Conservation (phyloP, 2,329 filamentous ascomycete genomes). For the Cytospora piceicola region DNA sequence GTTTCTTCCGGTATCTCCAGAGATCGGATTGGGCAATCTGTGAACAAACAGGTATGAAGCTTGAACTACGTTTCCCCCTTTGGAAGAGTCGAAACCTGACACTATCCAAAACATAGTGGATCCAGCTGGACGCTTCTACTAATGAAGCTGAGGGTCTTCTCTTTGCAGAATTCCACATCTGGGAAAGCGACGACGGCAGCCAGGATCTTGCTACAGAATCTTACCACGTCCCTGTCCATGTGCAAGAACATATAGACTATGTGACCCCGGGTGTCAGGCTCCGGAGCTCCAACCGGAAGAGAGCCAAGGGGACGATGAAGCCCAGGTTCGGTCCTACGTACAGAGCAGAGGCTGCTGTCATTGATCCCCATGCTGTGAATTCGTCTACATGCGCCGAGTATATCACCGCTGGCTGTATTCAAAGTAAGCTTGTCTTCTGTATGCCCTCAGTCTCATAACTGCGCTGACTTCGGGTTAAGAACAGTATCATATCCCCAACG, state of each 20-base stretch:
- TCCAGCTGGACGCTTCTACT: slow-evolving; percentile 47
- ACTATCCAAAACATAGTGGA: slow-evolving; percentile 39
- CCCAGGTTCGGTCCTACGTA: background rate
- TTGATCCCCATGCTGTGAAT: slow-evolving; percentile 20
- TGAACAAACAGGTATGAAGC: slow-evolving; percentile 31
- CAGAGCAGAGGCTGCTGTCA: background rate
- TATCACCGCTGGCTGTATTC: slow-evolving; percentile 29
- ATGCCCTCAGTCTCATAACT: background rate
- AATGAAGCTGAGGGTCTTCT: slow-evolving; percentile 45
- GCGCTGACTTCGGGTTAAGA: background rate
- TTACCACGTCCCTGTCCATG: slow-evolving; percentile 53
- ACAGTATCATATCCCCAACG: slow-evolving; percentile 30
- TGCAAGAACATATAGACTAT: slow-evolving; percentile 55
- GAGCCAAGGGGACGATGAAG: background rate
- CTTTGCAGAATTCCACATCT: slow-evolving; percentile 46
- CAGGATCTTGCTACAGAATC: slow-evolving; percentile 44
- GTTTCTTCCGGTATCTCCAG: slow-evolving; percentile 30
- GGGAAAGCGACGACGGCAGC: slow-evolving; percentile 45
- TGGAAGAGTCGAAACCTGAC: background rate
- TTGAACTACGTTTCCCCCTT: background rate
- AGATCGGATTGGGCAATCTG: slow-evolving; percentile 32
- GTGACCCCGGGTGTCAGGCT: background rate
- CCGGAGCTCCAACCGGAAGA: background rate
- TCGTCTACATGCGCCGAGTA: slow-evolving; percentile 25
- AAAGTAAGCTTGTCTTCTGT: background rate